Percentiles rank a stretch among this genome's conserved stretches.
Evolutionary conservation across 176 grass and related monocot species (phyloP).

Genomic region (Cenchrus purpureus): DNA sequence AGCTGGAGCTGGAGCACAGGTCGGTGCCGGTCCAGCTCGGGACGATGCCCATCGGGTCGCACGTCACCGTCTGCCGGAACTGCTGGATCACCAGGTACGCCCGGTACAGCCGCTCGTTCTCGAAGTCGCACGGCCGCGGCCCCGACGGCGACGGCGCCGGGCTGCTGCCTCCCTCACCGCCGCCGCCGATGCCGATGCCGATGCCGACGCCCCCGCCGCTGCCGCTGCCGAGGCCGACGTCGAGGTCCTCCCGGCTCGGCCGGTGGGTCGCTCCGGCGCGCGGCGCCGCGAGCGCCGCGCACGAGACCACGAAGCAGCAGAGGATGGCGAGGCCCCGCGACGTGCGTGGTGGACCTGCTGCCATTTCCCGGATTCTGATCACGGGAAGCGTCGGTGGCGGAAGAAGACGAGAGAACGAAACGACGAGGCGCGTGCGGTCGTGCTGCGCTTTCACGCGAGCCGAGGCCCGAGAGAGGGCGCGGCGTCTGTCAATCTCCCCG

Average conservation of each 20-base stretch:
- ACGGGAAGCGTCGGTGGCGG: conserved; percentile 1
- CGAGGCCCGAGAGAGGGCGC: neutral
- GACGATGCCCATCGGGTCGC: conserved; percentile 51
- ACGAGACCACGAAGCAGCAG: conserved; percentile 25
- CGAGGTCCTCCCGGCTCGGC: conserved; percentile 32
- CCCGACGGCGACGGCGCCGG: conserved; percentile 17
- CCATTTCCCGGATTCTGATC: conserved; percentile 27
- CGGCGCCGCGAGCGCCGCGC: conserved; percentile 24
- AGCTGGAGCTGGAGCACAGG: conserved; percentile 55
- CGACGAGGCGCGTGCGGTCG: neutral
- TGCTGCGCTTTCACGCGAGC: neutral
- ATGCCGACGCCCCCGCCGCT: conserved; percentile 35
- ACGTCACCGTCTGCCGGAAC: conserved; percentile 61
- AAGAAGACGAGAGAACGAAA: neutral
- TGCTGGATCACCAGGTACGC: conserved; percentile 75
- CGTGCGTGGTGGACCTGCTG: neutral
- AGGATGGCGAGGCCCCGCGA: conserved; percentile 37
- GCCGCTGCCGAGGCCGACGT: conserved; percentile 36
- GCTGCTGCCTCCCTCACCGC: neutral
- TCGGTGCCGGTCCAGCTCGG: conserved; percentile 45
- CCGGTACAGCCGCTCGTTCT: conserved; percentile 57
- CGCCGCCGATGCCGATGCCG: conserved; percentile 25
- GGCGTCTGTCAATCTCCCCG: neutral
- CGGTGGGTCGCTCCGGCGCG: neutral
- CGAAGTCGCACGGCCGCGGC: conserved; percentile 60